Evolutionary conservation across 202 grass and related monocot genomes (phyloP).

Genomic region (Digitaria exilis): DNA sequence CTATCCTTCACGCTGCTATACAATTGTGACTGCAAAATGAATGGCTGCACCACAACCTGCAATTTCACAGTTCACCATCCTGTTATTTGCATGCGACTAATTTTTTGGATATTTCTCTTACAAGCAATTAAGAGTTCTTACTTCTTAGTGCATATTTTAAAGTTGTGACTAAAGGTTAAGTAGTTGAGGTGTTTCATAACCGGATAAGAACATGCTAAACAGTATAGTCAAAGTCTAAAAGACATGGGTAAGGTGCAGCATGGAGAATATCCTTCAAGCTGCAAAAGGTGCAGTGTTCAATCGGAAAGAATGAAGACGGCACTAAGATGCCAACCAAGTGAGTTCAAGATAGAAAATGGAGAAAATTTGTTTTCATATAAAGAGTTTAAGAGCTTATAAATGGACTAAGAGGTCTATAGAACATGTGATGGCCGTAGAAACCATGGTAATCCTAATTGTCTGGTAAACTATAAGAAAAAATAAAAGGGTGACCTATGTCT

Average conservation of each 20-base stretch:
- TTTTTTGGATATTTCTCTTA: not conserved
- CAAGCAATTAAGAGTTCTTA: constrained; percentile 11
- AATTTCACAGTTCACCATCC: not conserved
- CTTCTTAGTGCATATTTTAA: not conserved
- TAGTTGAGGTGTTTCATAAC: not conserved
- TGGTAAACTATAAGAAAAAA: no score
- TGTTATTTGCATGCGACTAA: not conserved
- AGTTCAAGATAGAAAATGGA: not conserved
- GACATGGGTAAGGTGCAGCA: not conserved
- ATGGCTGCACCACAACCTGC: constrained; percentile 62
- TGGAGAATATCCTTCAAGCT: not conserved
- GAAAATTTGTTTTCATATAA: not conserved
- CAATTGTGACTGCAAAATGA: constrained; percentile 77
- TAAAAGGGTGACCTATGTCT: no score
- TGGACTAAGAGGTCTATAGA: not conserved
- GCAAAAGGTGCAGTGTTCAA: not conserved
- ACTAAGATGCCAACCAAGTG: not conserved
- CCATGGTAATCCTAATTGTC: no score
- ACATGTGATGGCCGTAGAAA: no score
- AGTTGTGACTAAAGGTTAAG: not conserved
- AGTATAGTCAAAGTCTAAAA: not conserved
- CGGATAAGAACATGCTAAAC: not conserved
- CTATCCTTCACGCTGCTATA: constrained; percentile 87
- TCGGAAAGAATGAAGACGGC: not conserved
- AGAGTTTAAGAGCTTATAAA: not conserved